Base-by-base conservation (phyloP, 345 rosid genomes). In the Mallotus nudiflorus region DNA sequence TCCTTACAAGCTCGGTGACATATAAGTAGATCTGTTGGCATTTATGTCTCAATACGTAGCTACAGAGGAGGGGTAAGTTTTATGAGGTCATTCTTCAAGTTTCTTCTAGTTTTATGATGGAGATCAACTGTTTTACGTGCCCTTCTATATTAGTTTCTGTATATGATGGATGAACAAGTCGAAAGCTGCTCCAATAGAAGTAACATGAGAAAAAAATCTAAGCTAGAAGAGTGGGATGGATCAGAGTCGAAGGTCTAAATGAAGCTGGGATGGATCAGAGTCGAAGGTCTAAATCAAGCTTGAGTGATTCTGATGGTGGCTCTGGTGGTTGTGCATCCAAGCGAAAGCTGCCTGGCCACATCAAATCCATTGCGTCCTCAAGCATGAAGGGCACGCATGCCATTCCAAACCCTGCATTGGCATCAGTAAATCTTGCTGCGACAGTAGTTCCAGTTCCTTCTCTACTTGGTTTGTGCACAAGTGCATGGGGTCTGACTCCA, bases 291-390 rank as follows among this genome's bases (percentile, higher is more conserved):
- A 88, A 80, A 73, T 88, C 92, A 33, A 85, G 84, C 73, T 84
- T 68, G 25, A 56, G 75, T 45, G 84, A 62, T 42, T 83, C 81
- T 51, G 85, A 60, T 39, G 78, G 52, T 58, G 80, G 74, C 76
- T 80, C 71, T 18, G 78, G 75, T 64, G 15, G 81, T 66, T 69
- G 74, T 54, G 74, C 77, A 82, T 83, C 84, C 80, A 86, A 56
- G 56, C 80, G 90, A 72, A 89, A 87, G 76, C 96, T 89, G 29
- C 96, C 96, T 15, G 89, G 96, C 96, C 96, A 89, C 75, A 76
- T 81, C 73, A 74, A 57, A 67, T 85, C 89, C 75, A 65, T 72
- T 44, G 82, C 75, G 29, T 80, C 83, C 68, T 83, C 88, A 13
- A 66, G 53, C 48, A 69, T 58, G 75, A 79, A 75, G 51, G 87